Conservation (phyloP, 495 filamentous ascomycete species). For the Aspergillus ellipticus region DNA sequence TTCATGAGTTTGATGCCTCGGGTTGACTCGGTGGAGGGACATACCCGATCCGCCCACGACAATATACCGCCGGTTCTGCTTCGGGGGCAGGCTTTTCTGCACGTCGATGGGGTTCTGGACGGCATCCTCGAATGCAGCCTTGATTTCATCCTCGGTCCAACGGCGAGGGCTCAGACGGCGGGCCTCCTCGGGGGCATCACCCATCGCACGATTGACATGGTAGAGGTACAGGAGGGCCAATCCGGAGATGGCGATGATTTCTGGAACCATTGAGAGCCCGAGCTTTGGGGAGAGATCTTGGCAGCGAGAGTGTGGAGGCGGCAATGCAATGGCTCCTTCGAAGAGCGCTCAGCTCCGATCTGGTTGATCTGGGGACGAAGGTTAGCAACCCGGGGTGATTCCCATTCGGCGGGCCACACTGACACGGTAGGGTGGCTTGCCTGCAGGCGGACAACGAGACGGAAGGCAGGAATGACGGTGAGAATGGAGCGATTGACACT, state of each 20-base stretch:
- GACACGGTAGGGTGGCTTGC: too few relatives aligned
- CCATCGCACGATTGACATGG: slow-evolving; percentile 51
- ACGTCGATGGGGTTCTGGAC: slow-evolving; percentile 46
- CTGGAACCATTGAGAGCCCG: slow-evolving; percentile 7
- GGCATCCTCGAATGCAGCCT: slow-evolving; percentile 43
- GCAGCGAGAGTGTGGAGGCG: too few relatives aligned
- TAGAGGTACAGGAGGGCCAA: slow-evolving; percentile 43
- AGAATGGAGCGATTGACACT: too few relatives aligned
- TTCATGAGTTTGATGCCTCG: slow-evolving; percentile 1
- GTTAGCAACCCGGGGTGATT: too few relatives aligned
- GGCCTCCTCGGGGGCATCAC: slow-evolving; percentile 43
- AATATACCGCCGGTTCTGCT: slow-evolving; percentile 52
- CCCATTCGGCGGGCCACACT: too few relatives aligned
- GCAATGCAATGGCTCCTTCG: too few relatives aligned
- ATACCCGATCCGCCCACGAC: slow-evolving; percentile 56
- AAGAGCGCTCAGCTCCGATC: too few relatives aligned
- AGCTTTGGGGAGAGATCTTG: too few relatives aligned
- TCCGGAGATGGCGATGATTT: slow-evolving; percentile 15
- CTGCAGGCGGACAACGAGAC: too few relatives aligned
- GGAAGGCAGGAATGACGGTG: neutral
- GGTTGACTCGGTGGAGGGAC: too few relatives aligned
- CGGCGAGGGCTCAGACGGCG: slow-evolving; percentile 39
- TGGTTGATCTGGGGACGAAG: too few relatives aligned
- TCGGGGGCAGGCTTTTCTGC: slow-evolving; percentile 47
- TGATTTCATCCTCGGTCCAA: slow-evolving; percentile 51